A percentile compares a stretch with the other conserved stretches of the same genome.
Evolutionary conservation across 148 eudicot species (phyloP).

Genomic region (Oxyria digyna): DNA sequence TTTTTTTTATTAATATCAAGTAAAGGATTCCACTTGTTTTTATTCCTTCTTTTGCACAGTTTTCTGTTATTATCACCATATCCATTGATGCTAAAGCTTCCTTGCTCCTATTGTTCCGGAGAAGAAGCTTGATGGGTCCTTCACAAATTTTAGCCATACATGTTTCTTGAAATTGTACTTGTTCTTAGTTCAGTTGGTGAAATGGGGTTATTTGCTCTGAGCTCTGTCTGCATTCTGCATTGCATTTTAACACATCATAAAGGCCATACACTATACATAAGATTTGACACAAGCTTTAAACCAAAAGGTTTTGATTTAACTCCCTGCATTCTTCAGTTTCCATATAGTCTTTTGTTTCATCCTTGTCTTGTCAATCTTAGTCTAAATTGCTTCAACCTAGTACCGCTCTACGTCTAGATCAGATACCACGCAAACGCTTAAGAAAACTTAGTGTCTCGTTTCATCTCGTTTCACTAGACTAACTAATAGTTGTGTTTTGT

Average conservation of each 20-base stretch:
- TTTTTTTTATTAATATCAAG: background rate
- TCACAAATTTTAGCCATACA: background rate
- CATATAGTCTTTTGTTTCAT: background rate
- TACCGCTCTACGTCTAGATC: too few relatives aligned
- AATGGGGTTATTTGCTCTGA: background rate
- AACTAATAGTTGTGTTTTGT: too few relatives aligned
- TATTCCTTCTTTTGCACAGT: too few relatives aligned
- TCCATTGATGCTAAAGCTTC: background rate
- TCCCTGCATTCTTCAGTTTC: background rate
- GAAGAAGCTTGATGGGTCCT: background rate
- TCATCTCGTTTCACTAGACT: too few relatives aligned
- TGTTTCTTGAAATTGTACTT: background rate
- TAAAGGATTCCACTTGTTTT: background rate
- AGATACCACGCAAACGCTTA: too few relatives aligned
- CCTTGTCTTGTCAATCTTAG: slow-evolving; percentile 7
- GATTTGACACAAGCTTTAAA: slow-evolving; percentile 3
- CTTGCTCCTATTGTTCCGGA: background rate
- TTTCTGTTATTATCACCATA: background rate
- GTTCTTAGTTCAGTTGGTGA: background rate
- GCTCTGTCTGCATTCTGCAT: background rate
- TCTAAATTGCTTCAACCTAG: too few relatives aligned
- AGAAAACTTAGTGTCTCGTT: too few relatives aligned
- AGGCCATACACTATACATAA: background rate
- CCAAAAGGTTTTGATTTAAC: background rate
- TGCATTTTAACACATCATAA: background rate